Conservation (phyloP, 2,329 filamentous ascomycete genomes). For the Colletotrichum liaoningense region DNA sequence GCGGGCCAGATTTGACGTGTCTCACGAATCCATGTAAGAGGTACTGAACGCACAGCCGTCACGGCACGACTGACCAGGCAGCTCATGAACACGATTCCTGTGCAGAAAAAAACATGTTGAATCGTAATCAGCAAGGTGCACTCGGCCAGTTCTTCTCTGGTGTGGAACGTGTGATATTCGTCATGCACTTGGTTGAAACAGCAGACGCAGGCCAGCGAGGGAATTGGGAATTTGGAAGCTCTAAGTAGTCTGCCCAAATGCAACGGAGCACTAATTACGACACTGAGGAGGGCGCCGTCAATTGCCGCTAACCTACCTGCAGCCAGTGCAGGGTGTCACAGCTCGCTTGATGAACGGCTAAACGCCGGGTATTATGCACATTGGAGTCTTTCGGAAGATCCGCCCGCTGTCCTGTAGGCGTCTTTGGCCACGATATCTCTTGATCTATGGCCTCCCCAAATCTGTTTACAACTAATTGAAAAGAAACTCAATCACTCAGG, state of each 20-base stretch:
- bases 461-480: background rate
- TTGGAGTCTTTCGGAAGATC: background rate
- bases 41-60: background rate
- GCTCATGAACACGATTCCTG: background rate
- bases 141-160: background rate
- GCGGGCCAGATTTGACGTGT: background rate
- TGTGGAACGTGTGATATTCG: background rate
- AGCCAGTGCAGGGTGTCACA: background rate
- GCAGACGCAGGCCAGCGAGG: background rate
- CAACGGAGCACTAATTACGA: background rate
- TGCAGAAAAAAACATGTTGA: background rate
- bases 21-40: background rate
- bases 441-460: background rate
- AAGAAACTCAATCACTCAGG: background rate
- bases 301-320: background rate
- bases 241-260: too few relatives aligned
- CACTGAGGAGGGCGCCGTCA: background rate
- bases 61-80: background rate
- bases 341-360: conserved; percentile 9
- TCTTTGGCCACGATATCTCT: background rate
- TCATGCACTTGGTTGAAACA: background rate
- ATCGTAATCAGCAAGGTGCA: background rate
- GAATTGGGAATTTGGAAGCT: background rate
- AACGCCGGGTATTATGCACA: background rate
- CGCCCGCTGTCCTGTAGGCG: background rate